A percentile compares a stretch with the other conserved stretches of the same genome.
Conservation (phyloP, 1,284 basidiomycete species). For the Moesziomyces parantarcticus region DNA sequence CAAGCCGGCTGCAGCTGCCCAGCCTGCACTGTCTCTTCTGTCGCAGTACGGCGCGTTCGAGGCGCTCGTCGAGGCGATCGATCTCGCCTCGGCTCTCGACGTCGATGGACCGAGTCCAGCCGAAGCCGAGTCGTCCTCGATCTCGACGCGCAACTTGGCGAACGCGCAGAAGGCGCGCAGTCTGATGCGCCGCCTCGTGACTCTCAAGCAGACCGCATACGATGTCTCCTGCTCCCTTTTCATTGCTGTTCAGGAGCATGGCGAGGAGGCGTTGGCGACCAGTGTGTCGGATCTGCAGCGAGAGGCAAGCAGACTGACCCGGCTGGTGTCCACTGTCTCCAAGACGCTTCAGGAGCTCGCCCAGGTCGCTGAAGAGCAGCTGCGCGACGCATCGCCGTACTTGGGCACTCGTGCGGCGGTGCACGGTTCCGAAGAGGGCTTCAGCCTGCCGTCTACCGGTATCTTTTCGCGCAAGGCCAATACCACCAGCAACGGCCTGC, state of each 20-base stretch:
- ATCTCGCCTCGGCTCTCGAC: conserved; percentile 55
- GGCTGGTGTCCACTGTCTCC: conserved; percentile 18
- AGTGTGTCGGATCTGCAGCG: not conserved
- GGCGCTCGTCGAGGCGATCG: conserved; percentile 53
- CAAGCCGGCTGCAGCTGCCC: not conserved
- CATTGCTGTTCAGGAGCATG: conserved; percentile 43
- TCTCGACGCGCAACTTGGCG: conserved; percentile 35
- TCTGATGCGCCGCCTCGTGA: conserved; percentile 38
- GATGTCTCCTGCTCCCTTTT: conserved; percentile 45
- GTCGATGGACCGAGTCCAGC: conserved; percentile 47
- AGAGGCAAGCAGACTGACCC: conserved; percentile 16
- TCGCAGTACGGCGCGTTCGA: conserved; percentile 28
- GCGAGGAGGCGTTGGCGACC: not conserved
- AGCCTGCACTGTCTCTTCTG: conserved; percentile 11
- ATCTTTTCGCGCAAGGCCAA: conserved; percentile 35
- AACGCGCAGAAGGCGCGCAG: conserved; percentile 38
- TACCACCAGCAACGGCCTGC: conserved; percentile 40
- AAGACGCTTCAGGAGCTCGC: conserved; percentile 31
- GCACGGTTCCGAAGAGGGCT: conserved; percentile 46
- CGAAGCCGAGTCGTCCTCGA: conserved; percentile 21
- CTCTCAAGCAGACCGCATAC: conserved; percentile 54
- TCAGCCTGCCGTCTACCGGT: conserved; percentile 31
- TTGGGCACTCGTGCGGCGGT: conserved; percentile 54
- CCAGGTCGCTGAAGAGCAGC: conserved; percentile 51
- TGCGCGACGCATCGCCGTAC: conserved; percentile 32